These are phyloP conservation scores for Rhododendron ferrugineum DNA, from an alignment of 148 eudicot genomes.

Conservation along the genomic window DNA sequence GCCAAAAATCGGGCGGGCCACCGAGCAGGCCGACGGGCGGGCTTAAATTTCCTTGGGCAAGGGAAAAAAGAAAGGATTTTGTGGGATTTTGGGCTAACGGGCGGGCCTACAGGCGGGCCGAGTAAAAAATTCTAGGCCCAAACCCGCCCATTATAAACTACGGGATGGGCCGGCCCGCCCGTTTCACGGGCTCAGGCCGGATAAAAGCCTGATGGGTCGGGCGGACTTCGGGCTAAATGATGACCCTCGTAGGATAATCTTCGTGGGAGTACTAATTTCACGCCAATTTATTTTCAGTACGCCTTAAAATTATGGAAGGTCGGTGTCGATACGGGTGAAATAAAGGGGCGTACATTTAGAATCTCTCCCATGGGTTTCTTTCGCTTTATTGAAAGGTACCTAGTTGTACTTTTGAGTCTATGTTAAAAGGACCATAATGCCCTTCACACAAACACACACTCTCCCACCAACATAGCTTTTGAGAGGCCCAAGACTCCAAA, in stretches of 20 bases:
- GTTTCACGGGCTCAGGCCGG: too few relatives aligned
- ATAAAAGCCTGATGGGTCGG: too few relatives aligned
- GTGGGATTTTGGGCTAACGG: too few relatives aligned
- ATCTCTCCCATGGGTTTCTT: background rate
- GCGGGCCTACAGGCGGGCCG: too few relatives aligned
- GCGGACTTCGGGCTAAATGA: too few relatives aligned
- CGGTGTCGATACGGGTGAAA: background rate
- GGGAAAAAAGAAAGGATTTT: too few relatives aligned
- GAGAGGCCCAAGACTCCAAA: conserved; percentile 20
- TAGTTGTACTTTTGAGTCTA: conserved; percentile 6
- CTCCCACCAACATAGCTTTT: conserved; percentile 11
- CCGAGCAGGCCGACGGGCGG: too few relatives aligned
- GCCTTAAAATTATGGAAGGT: background rate
- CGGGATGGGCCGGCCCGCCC: too few relatives aligned
- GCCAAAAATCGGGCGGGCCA: too few relatives aligned
- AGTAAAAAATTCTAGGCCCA: too few relatives aligned
- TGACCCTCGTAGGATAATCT: background rate
- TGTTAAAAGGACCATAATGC: conserved; percentile 6
- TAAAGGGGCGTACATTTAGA: background rate
- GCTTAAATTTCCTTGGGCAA: too few relatives aligned
- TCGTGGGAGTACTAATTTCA: background rate
- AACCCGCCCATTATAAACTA: too few relatives aligned
- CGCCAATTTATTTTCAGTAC: background rate
- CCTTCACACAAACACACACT: background rate
- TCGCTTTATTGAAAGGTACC: background rate